Base-by-base conservation (phyloP, 305 asterid species). In the Fraxinus ornus region DNA sequence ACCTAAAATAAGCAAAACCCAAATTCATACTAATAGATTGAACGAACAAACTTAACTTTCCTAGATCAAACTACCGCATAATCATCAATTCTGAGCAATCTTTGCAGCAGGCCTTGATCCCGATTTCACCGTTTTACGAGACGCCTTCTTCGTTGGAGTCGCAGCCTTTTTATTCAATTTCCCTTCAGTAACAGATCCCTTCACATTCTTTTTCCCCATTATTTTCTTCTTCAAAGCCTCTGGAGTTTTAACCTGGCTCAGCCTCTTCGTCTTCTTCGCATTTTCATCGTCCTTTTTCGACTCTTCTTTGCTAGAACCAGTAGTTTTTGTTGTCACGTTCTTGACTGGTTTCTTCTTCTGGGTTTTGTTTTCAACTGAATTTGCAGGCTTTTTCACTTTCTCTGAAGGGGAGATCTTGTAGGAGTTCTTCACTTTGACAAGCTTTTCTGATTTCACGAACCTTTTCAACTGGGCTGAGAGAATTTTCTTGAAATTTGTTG, bases 81-180 rank as follows among this genome's bases (percentile, higher is more conserved):
- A 35, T 13, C 7, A 77, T 85, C 78, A 85, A 12, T 88, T 88
- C 81, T 80, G 85, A 36, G 82, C 84, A 47, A 84, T 87, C 83
- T 87, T 87, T 0, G 78, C 77, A 22, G 84, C 76, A 13, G 87
- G 81, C 35, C 19, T 68, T 24, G 85, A 33, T n/a, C 66, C 70
- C 3, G 78, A 24, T 33, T 79, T 78, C 66, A 41, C 85, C 7
- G 15, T 12, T 21, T 81, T 88, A 76, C 81, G 44, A 39, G 37
- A 84, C 47, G 26, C 6, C 64, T 86, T 84, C 86, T 86, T 89
- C 21, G 41, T 77, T 39, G 86, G 86, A 30, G 82, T 79, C 55
- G 22, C 71, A 3, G 37, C 76, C 62, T 10, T 85, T 80, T 60
- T 82, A 80, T 85, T 88, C 86, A 21, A 33, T 9, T 55, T 84